A percentile compares a stretch with the other conserved stretches of the same genome.
phyloP scores from a whole-genome alignment of 805 yeast species.

The Jamesozyma piceae region DNA sequence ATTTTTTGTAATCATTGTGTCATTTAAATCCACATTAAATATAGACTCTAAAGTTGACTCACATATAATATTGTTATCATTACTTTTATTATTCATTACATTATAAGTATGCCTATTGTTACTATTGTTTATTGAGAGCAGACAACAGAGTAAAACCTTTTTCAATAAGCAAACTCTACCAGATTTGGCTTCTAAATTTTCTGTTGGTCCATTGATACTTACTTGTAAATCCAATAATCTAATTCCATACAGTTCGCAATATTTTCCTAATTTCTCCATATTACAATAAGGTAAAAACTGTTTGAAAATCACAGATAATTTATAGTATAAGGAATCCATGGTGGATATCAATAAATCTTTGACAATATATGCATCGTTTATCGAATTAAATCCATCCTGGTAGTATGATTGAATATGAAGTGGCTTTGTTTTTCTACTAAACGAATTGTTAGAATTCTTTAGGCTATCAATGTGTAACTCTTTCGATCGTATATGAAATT shows the following conservation, averaged over 20 bases:
- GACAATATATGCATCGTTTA: neutral
- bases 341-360: slow-evolving; percentile 29
- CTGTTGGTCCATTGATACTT: slow-evolving; percentile 12
- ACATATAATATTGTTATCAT: neutral
- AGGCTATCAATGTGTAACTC: slow-evolving; percentile 22
- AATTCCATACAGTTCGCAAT: slow-evolving; percentile 37
- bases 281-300: slow-evolving; percentile 26
- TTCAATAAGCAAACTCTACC: slow-evolving; percentile 32
- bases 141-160: slow-evolving; percentile 36
- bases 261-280: slow-evolving; percentile 32
- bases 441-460: neutral
- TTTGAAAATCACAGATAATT: slow-evolving; percentile 21
- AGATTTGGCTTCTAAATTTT: slow-evolving; percentile 25
- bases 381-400: neutral
- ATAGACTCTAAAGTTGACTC: neutral
- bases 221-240: slow-evolving; percentile 25
- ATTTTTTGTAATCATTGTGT: neutral
- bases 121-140: slow-evolving; percentile 27
- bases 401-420: neutral
- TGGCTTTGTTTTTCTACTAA: too few species aligned
- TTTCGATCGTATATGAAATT: slow-evolving; percentile 23
- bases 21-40: too few species aligned
- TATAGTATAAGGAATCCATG: slow-evolving; percentile 22
- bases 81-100: neutral
- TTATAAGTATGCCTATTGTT: neutral